A percentile compares a stretch with the other conserved stretches of the same genome.
These are phyloP conservation scores for Groenewaldozyma sp. DNA, from an alignment of 1,139 yeast genomes.

Conservation along the genomic window DNA sequence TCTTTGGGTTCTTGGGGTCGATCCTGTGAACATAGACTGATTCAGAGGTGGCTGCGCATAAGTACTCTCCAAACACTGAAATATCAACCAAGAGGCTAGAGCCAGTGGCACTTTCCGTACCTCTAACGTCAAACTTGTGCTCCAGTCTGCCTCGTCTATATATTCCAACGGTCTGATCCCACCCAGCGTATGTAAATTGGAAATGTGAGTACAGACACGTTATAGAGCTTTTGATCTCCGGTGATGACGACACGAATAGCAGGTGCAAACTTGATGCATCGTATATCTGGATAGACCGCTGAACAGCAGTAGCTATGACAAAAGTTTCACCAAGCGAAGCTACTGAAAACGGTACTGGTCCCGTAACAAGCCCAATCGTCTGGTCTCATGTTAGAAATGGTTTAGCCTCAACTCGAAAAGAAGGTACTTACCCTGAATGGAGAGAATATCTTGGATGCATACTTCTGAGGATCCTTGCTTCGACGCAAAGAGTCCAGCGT, in stretches of 20 bases:
- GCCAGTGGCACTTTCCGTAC: conserved; percentile 11
- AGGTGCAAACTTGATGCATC: conserved; percentile 85
- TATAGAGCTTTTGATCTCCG: conserved; percentile 62
- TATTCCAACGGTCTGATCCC: conserved; percentile 62
- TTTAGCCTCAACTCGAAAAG: background rate
- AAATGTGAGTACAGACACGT: conserved; percentile 69
- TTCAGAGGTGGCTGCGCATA: conserved; percentile 50
- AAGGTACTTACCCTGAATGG: conserved; percentile 27
- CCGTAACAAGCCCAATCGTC: conserved; percentile 39
- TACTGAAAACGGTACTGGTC: conserved; percentile 74
- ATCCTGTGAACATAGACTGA: conserved; percentile 61
- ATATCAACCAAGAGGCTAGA: conserved; percentile 39
- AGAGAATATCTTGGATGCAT: conserved; percentile 8
- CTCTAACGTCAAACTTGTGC: conserved; percentile 37
- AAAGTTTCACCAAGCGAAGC: conserved; percentile 86
- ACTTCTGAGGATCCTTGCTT: background rate
- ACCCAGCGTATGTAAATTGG: conserved; percentile 77
- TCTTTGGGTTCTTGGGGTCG: conserved; percentile 28
- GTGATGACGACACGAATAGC: conserved; percentile 67
- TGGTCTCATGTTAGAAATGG: too few relatives aligned
- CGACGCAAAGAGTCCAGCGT: background rate
- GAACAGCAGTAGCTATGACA: conserved; percentile 84
- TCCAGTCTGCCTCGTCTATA: conserved; percentile 77
- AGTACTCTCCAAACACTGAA: conserved; percentile 67
- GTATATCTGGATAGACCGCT: conserved; percentile 81